A percentile compares a stretch with the other conserved stretches of the same genome.
These are phyloP conservation scores for Adansonia rubrostipa DNA, from an alignment of 441 rosid genomes.

Conservation along the genomic window DNA sequence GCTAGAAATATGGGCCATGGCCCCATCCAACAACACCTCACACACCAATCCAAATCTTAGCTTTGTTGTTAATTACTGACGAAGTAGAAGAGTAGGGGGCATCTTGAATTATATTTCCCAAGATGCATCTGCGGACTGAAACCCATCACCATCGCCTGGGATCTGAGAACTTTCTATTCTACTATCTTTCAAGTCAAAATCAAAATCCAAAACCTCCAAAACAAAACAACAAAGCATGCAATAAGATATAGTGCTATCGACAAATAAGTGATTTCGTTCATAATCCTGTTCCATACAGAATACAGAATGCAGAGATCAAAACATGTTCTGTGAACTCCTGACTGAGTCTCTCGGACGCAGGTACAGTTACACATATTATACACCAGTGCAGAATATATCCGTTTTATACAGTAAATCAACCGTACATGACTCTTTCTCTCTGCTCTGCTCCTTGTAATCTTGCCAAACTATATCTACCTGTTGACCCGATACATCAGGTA, in stretches of 20 bases:
- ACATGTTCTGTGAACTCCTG: neutral
- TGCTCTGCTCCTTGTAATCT: neutral
- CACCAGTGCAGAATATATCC: neutral
- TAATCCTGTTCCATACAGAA: neutral
- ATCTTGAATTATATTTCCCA: too few relatives aligned
- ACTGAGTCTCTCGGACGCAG: neutral
- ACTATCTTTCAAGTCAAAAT: too few relatives aligned
- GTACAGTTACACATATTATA: neutral
- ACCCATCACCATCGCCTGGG: too few relatives aligned
- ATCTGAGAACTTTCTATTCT: too few relatives aligned
- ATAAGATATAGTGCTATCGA: neutral
- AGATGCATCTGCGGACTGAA: too few relatives aligned
- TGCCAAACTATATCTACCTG: neutral
- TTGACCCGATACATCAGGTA: neutral
- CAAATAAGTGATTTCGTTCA: neutral
- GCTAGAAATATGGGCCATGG: too few relatives aligned
- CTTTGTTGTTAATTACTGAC: too few relatives aligned
- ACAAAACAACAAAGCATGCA: neutral
- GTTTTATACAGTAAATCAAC: slow-evolving; percentile 10
- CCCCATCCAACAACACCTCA: too few relatives aligned
- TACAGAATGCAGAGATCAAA: slow-evolving; percentile 14
- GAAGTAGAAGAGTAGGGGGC: too few relatives aligned
- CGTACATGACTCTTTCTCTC: slow-evolving; percentile 15
- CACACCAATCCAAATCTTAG: too few relatives aligned
- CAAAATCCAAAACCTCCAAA: too few relatives aligned